A percentile compares a stretch with the other conserved stretches of the same genome.
phyloP scores from a whole-genome alignment of 2,329 filamentous ascomycete genomes.

The Knufia petricola region DNA sequence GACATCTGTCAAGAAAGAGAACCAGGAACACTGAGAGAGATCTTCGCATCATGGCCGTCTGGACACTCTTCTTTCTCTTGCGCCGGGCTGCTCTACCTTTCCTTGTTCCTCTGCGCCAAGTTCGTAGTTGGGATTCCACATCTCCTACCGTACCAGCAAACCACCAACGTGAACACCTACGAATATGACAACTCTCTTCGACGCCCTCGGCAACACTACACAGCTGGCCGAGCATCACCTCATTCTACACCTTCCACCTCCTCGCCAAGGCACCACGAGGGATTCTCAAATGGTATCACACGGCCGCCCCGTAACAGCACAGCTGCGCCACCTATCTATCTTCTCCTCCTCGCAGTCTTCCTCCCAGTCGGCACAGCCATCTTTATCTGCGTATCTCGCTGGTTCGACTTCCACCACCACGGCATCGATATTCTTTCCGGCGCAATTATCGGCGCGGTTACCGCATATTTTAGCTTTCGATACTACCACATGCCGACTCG shows the following conservation, averaged over 20 bases:
- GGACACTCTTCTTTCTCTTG: conserved; percentile 68
- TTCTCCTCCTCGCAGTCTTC: conserved; percentile 55
- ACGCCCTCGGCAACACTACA: conserved; percentile 16
- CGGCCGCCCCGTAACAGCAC: conserved; percentile 57
- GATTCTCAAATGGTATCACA: background rate
- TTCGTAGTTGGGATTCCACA: conserved; percentile 38
- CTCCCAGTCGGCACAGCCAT: conserved; percentile 65
- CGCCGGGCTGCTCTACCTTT: conserved; percentile 73
- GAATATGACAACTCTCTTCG: conserved; percentile 9
- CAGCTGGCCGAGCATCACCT: conserved; percentile 5
- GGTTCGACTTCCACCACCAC: conserved; percentile 80
- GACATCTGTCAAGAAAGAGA: conserved; percentile 64
- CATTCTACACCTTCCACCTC: background rate
- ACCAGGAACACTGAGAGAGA: conserved; percentile 56
- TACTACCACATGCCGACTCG: conserved; percentile 76
- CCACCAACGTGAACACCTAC: conserved; percentile 1
- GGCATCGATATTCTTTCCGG: conserved; percentile 89
- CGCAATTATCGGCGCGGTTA: conserved; percentile 63
- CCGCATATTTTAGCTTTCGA: conserved; percentile 65
- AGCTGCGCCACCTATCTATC: conserved; percentile 73
- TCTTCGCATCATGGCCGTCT: conserved; percentile 75
- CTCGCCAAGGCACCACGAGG: background rate
- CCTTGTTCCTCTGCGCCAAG: conserved; percentile 67
- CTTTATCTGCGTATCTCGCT: conserved; percentile 77
- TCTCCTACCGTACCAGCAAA: conserved; percentile 2